Percentiles rank a stretch among this genome's conserved stretches.
Conservation (phyloP, 495 filamentous ascomycete species). For the Neurospora discreta region DNA sequence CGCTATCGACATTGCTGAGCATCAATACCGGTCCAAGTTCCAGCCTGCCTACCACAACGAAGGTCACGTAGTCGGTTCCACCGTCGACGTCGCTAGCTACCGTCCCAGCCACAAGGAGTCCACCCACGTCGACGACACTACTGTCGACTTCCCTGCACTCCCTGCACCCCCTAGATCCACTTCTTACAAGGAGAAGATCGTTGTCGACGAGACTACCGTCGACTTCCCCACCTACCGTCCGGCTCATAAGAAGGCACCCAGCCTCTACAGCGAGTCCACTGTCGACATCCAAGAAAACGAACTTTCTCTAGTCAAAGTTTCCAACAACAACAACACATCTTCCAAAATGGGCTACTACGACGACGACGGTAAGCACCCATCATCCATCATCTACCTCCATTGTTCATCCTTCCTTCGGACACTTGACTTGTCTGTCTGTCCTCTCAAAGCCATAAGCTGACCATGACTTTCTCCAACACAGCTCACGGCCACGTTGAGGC, state of each 20-base stretch:
- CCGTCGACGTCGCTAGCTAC: constrained; percentile 32
- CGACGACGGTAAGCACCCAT: constrained; percentile 54
- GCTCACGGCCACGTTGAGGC: constrained; percentile 47
- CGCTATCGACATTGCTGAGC: constrained; percentile 70
- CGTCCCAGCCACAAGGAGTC: constrained; percentile 18
- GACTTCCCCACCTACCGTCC: constrained; percentile 19
- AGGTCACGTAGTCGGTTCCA: constrained; percentile 36
- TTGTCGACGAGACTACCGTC: constrained; percentile 24
- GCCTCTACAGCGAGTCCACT: constrained; percentile 33
- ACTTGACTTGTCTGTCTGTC: not conserved
- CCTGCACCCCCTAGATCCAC: constrained; percentile 7
- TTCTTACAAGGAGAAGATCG: constrained; percentile 20
- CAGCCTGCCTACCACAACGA: constrained; percentile 58
- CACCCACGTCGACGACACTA: constrained; percentile 36
- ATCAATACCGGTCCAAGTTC: constrained; percentile 71
- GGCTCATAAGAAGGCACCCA: constrained; percentile 22
- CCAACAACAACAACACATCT: constrained; percentile 26
- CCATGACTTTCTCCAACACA: constrained; percentile 39
- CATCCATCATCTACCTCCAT: not conserved
- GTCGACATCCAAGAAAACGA: constrained; percentile 35
- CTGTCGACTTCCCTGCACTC: constrained; percentile 31
- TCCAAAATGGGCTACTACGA: constrained; percentile 97
- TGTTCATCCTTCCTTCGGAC: not conserved
- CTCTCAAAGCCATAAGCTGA: constrained; percentile 8
- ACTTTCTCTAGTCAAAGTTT: not conserved